Evolutionary conservation across 306 rosid genomes (phyloP).

Genomic region (Boehmeria nivea): DNA sequence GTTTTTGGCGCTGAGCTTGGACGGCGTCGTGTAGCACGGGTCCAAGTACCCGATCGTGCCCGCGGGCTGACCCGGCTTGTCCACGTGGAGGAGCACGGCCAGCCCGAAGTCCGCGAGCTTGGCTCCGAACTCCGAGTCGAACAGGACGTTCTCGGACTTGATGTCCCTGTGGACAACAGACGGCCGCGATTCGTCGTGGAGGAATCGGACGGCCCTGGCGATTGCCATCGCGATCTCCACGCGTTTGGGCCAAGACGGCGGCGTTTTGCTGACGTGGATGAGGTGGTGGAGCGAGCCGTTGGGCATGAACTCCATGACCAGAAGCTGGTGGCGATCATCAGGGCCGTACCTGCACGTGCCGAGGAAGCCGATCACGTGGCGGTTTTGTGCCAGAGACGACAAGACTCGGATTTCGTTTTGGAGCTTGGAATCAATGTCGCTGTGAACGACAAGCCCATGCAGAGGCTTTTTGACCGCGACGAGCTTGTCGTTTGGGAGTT

Average conservation of each 20-base stretch:
- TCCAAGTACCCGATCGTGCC: constrained; percentile 64
- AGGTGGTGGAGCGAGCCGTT: constrained; percentile 49
- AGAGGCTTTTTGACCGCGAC: constrained; percentile 49
- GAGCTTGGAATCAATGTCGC: constrained; percentile 17
- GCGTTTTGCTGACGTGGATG: constrained; percentile 20
- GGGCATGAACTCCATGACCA: constrained; percentile 53
- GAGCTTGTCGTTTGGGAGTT: constrained; percentile 7
- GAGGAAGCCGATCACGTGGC: constrained; percentile 28
- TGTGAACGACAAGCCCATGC: neutral
- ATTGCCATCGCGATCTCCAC: constrained; percentile 35
- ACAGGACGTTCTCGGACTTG: constrained; percentile 46
- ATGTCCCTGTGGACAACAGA: constrained; percentile 53
- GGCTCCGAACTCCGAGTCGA: constrained; percentile 39
- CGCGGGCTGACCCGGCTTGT: constrained; percentile 26
- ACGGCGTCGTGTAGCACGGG: constrained; percentile 39
- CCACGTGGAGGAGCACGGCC: constrained; percentile 20
- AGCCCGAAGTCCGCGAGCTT: constrained; percentile 67
- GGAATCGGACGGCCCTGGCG: constrained; percentile 37
- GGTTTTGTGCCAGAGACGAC: constrained; percentile 15
- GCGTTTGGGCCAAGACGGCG: constrained; percentile 41
- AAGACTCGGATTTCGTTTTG: constrained; percentile 39
- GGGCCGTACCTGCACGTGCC: constrained; percentile 35
- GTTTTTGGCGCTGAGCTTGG: constrained; percentile 41
- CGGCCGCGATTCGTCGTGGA: constrained; percentile 35
- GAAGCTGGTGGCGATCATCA: constrained; percentile 13